Evolutionary conservation across 805 yeast species (phyloP).

Genomic region (Barnettozyma wickerhamii): DNA sequence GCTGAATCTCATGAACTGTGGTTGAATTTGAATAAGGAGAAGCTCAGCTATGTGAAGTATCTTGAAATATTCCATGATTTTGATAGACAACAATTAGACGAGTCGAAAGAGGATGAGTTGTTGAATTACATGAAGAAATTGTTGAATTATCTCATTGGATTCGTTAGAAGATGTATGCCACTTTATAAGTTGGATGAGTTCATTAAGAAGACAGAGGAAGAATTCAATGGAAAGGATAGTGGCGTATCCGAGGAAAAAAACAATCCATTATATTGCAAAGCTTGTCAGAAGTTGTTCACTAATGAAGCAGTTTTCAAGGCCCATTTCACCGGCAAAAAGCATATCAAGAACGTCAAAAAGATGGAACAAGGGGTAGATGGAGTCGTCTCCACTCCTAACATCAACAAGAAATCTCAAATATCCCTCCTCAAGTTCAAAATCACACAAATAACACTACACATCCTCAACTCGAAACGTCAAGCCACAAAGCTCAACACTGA

Average conservation of each 20-base stretch:
- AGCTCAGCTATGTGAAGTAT: slow-evolving; percentile 46
- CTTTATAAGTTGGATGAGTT: slow-evolving; percentile 36
- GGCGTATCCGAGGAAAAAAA: slow-evolving; percentile 12
- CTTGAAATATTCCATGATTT: slow-evolving; percentile 42
- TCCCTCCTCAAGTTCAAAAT: slow-evolving; percentile 31
- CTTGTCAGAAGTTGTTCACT: slow-evolving; percentile 61
- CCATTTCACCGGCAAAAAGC: slow-evolving; percentile 75
- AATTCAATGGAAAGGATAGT: slow-evolving; percentile 14
- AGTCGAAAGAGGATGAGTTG: slow-evolving; percentile 14
- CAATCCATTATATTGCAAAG: slow-evolving; percentile 47
- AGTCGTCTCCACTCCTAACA: not conserved
- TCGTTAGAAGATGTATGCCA: slow-evolving; percentile 45
- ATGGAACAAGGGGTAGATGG: too few species aligned
- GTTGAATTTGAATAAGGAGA: slow-evolving; percentile 39
- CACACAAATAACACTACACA: slow-evolving; percentile 31
- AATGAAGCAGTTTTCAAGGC: slow-evolving; percentile 60
- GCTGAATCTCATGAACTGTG: slow-evolving; percentile 46
- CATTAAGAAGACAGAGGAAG: slow-evolving; percentile 14
- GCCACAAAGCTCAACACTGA: slow-evolving; percentile 59
- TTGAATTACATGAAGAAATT: slow-evolving; percentile 41
- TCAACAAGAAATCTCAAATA: slow-evolving; percentile 21
- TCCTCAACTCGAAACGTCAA: slow-evolving; percentile 26
- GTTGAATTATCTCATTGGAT: slow-evolving; percentile 45
- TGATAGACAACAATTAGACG: slow-evolving; percentile 23
- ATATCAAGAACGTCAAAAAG: slow-evolving; percentile 43